These are phyloP conservation scores for Vinca minor DNA, from an alignment of 257 asterid species.

Conservation along the genomic window DNA sequence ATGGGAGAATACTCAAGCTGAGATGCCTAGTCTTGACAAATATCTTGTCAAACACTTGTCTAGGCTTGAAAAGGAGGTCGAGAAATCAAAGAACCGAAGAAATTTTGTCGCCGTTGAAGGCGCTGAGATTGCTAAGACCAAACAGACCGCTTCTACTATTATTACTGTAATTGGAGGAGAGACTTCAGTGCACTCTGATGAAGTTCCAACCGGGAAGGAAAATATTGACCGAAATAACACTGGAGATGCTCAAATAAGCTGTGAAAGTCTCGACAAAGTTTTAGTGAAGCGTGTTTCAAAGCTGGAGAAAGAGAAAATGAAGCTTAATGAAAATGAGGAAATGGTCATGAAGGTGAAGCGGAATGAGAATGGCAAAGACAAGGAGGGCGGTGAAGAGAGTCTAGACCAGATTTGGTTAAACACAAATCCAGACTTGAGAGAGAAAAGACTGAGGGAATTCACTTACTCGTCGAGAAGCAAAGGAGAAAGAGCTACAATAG, in stretches of 20 bases:
- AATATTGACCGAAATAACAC: conserved; percentile 40
- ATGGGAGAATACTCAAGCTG: conserved; percentile 22
- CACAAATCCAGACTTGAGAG: conserved; percentile 51
- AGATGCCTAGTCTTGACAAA: conserved; percentile 63
- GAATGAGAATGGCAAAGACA: conserved; percentile 24
- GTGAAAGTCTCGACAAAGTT: conserved; percentile 58
- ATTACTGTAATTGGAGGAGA: conserved; percentile 2
- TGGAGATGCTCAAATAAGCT: conserved; percentile 16
- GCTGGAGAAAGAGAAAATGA: conserved; percentile 61
- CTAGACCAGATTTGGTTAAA: conserved; percentile 70
- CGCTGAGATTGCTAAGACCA: conserved; percentile 1
- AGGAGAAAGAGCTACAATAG: conserved; percentile 69
- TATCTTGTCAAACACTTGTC: conserved; percentile 59
- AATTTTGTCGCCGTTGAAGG: conserved; percentile 14
- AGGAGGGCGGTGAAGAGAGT: conserved; percentile 32
- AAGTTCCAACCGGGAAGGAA: conserved; percentile 37
- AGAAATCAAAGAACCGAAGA: conserved; percentile 49
- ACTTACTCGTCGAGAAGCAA: conserved; percentile 51
- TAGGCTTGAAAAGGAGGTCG: conserved; percentile 72
- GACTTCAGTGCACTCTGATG: neutral
- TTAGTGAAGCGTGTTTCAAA: conserved; percentile 74
- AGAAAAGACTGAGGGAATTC: conserved; percentile 46
- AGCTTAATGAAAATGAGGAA: conserved; percentile 32
- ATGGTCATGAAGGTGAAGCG: conserved; percentile 26
- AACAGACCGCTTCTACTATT: neutral